phyloP scores from a whole-genome alignment of 106 monocot species.

The Narthecium ossifragum region DNA sequence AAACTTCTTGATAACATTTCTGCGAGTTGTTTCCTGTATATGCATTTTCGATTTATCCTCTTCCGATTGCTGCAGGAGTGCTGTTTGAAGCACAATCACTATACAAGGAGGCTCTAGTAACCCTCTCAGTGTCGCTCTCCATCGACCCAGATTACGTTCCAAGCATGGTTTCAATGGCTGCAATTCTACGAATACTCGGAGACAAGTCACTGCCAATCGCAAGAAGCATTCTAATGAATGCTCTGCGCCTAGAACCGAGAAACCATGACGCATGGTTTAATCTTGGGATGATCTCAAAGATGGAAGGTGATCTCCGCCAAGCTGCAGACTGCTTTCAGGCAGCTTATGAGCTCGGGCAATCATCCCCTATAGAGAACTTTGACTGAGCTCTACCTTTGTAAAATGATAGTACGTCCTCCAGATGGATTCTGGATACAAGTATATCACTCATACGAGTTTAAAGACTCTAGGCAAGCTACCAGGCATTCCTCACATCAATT shows the following conservation, averaged over 20 bases:
- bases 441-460: neutral
- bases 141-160: slow-evolving; percentile 65
- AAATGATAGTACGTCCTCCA: neutral
- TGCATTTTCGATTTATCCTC: no score
- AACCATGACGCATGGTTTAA: slow-evolving; percentile 71
- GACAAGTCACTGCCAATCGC: slow-evolving; percentile 40
- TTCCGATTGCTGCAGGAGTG: slow-evolving; percentile 35
- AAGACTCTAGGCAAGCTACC: no score
- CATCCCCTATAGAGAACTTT: slow-evolving; percentile 48
- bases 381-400: slow-evolving; percentile 9
- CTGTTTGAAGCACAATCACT: slow-evolving; percentile 46
- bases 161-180: slow-evolving; percentile 58
- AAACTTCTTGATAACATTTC: no score
- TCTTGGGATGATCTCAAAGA: slow-evolving; percentile 48
- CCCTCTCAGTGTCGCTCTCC: slow-evolving; percentile 44
- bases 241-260: slow-evolving; percentile 51
- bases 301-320: slow-evolving; percentile 45
- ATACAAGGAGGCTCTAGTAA: slow-evolving; percentile 48
- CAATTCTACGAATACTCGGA: slow-evolving; percentile 32
- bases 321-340: slow-evolving; percentile 89
- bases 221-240: slow-evolving; percentile 69
- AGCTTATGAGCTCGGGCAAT: slow-evolving; percentile 60
- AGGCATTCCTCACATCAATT: no score
- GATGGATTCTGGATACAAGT: neutral
- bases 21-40: no score